Conservation (phyloP, 1,139 yeast genomes). For the Nematodospora anomalae region DNA sequence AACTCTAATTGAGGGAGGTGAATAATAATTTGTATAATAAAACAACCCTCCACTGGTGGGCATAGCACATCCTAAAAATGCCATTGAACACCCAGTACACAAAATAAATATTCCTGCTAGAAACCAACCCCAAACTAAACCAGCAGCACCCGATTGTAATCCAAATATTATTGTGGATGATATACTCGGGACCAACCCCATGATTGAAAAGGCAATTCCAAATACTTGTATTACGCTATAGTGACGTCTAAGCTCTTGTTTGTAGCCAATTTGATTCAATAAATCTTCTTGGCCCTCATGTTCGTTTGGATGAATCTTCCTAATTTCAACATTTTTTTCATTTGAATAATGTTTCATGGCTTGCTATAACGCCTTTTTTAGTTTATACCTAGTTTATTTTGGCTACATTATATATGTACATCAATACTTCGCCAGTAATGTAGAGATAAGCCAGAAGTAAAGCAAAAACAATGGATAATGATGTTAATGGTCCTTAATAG, state of each 20-base stretch:
- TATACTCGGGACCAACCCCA: conserved; percentile 52
- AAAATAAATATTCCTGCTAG: conserved; percentile 56
- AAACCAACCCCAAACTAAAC: conserved; percentile 74
- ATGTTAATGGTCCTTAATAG: too few relatives aligned
- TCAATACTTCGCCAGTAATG: too few relatives aligned
- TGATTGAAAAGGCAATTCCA: conserved; percentile 52
- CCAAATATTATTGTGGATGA: conserved; percentile 34
- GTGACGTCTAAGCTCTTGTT: conserved; percentile 48
- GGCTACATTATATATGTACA: too few relatives aligned
- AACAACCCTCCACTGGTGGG: conserved; percentile 74
- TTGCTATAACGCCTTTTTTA: too few relatives aligned
- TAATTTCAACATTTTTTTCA: too few relatives aligned
- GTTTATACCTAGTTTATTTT: too few relatives aligned
- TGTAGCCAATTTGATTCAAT: conserved; percentile 53
- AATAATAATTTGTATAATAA: conserved; percentile 49
- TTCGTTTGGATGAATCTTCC: conserved; percentile 24
- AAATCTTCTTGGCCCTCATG: conserved; percentile 44
- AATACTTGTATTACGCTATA: conserved; percentile 50
- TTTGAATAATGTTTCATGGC: too few relatives aligned
- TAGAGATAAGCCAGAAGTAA: too few relatives aligned
- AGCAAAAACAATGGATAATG: too few relatives aligned
- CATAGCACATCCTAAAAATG: conserved; percentile 62
- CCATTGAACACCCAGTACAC: conserved; percentile 60
- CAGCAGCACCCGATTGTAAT: conserved; percentile 41
- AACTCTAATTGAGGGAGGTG: conserved; percentile 28